Conservation (phyloP, 768 basidiomycete genomes). For the Suillus brevipes region DNA sequence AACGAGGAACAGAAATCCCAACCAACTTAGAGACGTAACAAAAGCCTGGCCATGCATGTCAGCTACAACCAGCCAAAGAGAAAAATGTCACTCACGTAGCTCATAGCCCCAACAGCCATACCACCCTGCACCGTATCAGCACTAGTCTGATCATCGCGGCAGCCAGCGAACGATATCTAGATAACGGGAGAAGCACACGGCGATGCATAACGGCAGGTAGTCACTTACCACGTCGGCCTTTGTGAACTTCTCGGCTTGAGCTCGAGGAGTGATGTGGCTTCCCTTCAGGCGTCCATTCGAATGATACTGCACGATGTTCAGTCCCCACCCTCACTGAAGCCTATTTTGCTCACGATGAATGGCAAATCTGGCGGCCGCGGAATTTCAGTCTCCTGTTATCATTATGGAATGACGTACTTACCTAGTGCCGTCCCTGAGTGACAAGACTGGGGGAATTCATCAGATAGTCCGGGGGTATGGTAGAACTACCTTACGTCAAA, state of each 20-base stretch:
- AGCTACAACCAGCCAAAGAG: not conserved
- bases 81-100: slow-evolving; percentile 52
- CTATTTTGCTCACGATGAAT: slow-evolving; percentile 24
- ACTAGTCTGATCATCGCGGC: slow-evolving; percentile 70
- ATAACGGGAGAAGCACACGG: not conserved
- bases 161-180: slow-evolving; percentile 73
- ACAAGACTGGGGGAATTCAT: slow-evolving; percentile 35
- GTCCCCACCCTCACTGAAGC: not conserved
- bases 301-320: slow-evolving; percentile 46
- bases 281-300: slow-evolving; percentile 56
- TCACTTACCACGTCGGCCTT: slow-evolving; percentile 69
- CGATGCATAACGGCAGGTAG: not conserved
- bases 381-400: not conserved
- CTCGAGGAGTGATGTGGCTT: slow-evolving; percentile 36
- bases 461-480: not conserved
- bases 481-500: slow-evolving; percentile 44
- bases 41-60: slow-evolving; percentile 52
- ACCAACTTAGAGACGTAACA: slow-evolving; percentile 48
- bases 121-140: slow-evolving; percentile 67
- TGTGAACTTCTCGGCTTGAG: slow-evolving; percentile 43
- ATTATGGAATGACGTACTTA: slow-evolving; percentile 10
- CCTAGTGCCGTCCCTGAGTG: slow-evolving; percentile 53
- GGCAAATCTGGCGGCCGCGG: slow-evolving; percentile 22
- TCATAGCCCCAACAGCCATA: slow-evolving; percentile 77
- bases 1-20: no score